These are phyloP conservation scores for Gyromitra esculenta DNA, from an alignment of 2,329 filamentous ascomycete species.

Conservation along the genomic window DNA sequence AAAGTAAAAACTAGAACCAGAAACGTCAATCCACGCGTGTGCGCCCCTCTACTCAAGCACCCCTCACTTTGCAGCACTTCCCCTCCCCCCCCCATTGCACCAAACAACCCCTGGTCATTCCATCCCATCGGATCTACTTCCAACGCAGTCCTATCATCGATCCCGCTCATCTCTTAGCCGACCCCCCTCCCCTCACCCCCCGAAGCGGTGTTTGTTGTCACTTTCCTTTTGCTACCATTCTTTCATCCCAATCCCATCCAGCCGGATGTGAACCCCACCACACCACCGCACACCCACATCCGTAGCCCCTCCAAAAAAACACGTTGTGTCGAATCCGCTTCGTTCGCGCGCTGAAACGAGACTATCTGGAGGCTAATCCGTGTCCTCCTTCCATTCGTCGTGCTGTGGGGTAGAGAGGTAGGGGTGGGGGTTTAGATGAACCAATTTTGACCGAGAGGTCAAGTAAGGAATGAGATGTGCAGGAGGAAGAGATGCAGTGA, in stretches of 20 bases:
- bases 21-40: conserved; percentile 54
- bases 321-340: conserved; percentile 53
- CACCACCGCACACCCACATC: conserved; percentile 50
- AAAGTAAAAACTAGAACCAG: conserved; percentile 52
- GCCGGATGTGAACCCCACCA: conserved; percentile 54
- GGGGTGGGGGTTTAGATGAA: conserved; percentile 53
- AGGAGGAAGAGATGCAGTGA: conserved; percentile 54
- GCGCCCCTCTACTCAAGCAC: conserved; percentile 51
- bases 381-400: conserved; percentile 53
- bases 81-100: conserved; percentile 44
- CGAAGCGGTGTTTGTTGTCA: conserved; percentile 54
- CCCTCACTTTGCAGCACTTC: conserved; percentile 50
- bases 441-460: conserved; percentile 54
- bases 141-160: conserved; percentile 55
- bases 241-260: conserved; percentile 53
- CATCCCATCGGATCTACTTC: conserved; percentile 54
- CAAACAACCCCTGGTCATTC: conserved; percentile 54
- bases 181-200: conserved; percentile 39
- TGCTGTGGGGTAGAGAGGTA: conserved; percentile 51
- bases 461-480: conserved; percentile 54
- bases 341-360: conserved; percentile 51
- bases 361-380: conserved; percentile 54
- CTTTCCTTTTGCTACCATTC: conserved; percentile 53
- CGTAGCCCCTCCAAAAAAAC: conserved; percentile 53
- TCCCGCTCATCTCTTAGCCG: conserved; percentile 55